phyloP scores from a whole-genome alignment of 2,329 filamentous ascomycete genomes.

The Aspergillus niger region DNA sequence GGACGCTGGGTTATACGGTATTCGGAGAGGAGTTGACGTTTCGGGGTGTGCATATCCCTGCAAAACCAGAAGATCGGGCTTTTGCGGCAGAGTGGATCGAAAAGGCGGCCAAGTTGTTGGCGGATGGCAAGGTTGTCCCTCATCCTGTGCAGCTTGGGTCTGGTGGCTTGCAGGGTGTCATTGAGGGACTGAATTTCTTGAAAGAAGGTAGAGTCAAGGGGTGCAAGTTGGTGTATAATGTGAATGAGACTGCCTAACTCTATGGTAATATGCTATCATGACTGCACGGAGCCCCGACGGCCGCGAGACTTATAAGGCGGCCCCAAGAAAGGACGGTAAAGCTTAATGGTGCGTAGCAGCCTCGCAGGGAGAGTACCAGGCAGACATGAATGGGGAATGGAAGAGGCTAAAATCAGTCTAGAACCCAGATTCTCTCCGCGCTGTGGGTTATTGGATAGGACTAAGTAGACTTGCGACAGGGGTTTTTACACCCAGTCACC shows the following conservation, averaged over 20 bases:
- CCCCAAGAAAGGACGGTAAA: too few species aligned
- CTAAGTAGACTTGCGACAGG: background rate
- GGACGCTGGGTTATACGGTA: conserved; percentile 34
- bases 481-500: background rate
- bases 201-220: conserved; percentile 49
- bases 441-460: too few species aligned
- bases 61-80: conserved; percentile 43
- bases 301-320: too few species aligned
- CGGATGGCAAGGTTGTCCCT: conserved; percentile 45
- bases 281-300: too few species aligned
- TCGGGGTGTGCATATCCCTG: conserved; percentile 30
- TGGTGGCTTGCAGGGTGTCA: conserved; percentile 47
- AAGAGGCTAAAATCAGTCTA: too few species aligned
- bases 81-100: conserved; percentile 46
- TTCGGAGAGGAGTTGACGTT: conserved; percentile 33
- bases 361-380: too few species aligned
- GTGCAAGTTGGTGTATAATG: conserved; percentile 51
- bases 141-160: conserved; percentile 45
- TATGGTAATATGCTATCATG: too few species aligned
- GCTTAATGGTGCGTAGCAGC: too few species aligned
- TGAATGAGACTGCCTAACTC: conserved; percentile 23
- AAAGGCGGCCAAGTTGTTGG: conserved; percentile 43
- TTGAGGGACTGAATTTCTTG: conserved; percentile 48
- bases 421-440: too few species aligned
- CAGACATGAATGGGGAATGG: too few species aligned